Conservation (phyloP, 306 rosid genomes). For the Ochetophila trinervis region DNA sequence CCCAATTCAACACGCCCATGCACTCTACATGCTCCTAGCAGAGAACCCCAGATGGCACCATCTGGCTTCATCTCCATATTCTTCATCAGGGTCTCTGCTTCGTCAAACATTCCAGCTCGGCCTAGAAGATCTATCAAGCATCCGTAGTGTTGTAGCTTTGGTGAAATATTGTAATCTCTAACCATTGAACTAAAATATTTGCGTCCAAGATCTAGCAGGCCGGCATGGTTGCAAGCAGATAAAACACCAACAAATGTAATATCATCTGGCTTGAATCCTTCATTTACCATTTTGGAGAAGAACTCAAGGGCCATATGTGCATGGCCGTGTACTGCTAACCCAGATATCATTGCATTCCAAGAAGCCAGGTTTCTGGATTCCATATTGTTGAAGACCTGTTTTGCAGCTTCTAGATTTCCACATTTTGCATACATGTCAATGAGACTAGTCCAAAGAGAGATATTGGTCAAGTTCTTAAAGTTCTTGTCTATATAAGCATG, state of each 20-base stretch:
- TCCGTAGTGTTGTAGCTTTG: constrained; percentile 74
- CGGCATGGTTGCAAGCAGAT: constrained; percentile 80
- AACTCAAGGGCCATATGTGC: constrained; percentile 52
- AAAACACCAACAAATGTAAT: constrained; percentile 76
- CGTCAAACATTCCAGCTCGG: constrained; percentile 68
- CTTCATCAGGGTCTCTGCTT: constrained; percentile 55
- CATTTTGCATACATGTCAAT: constrained; percentile 82
- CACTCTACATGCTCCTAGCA: constrained; percentile 75
- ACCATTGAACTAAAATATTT: constrained; percentile 55
- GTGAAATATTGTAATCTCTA: constrained; percentile 43
- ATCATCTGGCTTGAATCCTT: constrained; percentile 60
- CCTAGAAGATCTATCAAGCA: constrained; percentile 74
- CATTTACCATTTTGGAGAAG: constrained; percentile 47
- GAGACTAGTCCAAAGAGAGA: constrained; percentile 66
- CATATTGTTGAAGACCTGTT: constrained; percentile 59
- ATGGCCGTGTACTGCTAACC: constrained; percentile 67
- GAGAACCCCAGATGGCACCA: constrained; percentile 84
- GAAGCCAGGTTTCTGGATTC: constrained; percentile 51
- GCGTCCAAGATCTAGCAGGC: constrained; percentile 60
- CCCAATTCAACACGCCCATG: constrained; percentile 60
- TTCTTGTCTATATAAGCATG: constrained; percentile 67
- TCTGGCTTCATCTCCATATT: constrained; percentile 78
- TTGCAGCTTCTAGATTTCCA: constrained; percentile 62
- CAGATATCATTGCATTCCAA: constrained; percentile 86
- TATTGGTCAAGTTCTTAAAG: constrained; percentile 32